These are phyloP conservation scores for Articulospora tetracladia DNA, from an alignment of 495 filamentous ascomycete genomes.

Conservation along the genomic window DNA sequence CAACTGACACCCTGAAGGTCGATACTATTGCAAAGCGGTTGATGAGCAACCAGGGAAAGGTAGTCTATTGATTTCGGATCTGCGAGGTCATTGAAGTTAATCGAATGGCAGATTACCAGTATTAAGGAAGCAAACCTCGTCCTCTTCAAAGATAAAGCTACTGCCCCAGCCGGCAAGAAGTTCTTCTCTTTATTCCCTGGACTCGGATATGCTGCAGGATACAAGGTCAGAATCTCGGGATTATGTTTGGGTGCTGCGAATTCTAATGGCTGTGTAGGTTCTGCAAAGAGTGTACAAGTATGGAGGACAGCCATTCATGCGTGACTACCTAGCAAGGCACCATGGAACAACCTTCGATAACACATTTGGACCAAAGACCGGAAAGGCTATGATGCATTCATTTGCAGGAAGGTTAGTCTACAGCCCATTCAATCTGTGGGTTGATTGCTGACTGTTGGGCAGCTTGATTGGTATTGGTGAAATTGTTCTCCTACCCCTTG, in stretches of 20 bases:
- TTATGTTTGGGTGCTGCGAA: not conserved
- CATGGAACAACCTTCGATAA: conserved; percentile 79
- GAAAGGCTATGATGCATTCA: conserved; percentile 97
- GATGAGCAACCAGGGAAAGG: conserved; percentile 88
- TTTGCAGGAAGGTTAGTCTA: conserved; percentile 76
- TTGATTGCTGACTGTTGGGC: not conserved
- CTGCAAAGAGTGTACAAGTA: conserved; percentile 99
- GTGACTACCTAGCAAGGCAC: conserved; percentile 83
- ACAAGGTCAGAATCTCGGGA: conserved; percentile 62
- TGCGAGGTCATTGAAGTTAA: conserved; percentile 5
- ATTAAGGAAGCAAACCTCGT: conserved; percentile 70
- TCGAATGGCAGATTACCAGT: conserved; percentile 50
- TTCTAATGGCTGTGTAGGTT: conserved; percentile 41
- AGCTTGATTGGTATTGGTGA: conserved; percentile 96
- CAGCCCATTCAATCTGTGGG: not conserved
- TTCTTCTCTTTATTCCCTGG: conserved; percentile 97
- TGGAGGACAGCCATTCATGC: conserved; percentile 92
- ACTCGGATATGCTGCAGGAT: conserved; percentile 93
- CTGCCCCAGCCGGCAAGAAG: conserved; percentile 63
- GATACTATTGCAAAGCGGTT: conserved; percentile 98
- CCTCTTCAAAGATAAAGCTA: conserved; percentile 89
- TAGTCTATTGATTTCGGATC: not conserved
- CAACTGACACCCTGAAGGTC: conserved; percentile 52
- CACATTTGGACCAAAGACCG: conserved; percentile 91
- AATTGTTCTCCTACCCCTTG: conserved; percentile 89